Percentiles rank a stretch among this genome's conserved stretches.
Conservation (phyloP, 1,284 basidiomycete species). For the Gymnopus androsaceus region DNA sequence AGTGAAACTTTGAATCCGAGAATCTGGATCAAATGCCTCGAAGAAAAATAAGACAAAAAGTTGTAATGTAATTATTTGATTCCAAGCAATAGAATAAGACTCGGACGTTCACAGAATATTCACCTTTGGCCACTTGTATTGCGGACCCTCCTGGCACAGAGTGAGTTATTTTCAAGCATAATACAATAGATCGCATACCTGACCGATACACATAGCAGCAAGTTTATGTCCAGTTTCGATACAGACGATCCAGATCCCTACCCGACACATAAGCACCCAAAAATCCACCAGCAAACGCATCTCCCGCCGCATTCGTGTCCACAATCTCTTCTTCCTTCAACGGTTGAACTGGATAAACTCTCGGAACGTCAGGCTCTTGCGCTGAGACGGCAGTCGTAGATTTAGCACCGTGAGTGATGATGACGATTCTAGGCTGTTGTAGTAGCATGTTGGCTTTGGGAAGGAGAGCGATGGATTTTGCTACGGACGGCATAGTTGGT, state of each 20-base stretch:
- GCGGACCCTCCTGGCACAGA: constrained; percentile 53
- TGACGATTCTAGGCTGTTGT: constrained; percentile 70
- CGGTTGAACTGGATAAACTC: constrained; percentile 55
- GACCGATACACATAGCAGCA: constrained; percentile 76
- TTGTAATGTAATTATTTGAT: too few relatives aligned
- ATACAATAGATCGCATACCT: constrained; percentile 44
- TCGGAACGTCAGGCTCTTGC: constrained; percentile 42
- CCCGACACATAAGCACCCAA: constrained; percentile 73
- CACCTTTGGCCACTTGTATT: constrained; percentile 65
- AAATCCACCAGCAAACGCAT: constrained; percentile 87
- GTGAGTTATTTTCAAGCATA: neutral
- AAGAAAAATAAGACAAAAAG: too few relatives aligned
- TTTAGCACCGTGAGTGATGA: constrained; percentile 80
- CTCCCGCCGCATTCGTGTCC: constrained; percentile 89
- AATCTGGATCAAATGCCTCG: too few relatives aligned
- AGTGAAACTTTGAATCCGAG: too few relatives aligned
- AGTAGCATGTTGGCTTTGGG: constrained; percentile 56
- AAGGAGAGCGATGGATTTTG: constrained; percentile 58
- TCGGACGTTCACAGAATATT: constrained; percentile 47
- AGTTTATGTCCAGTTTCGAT: constrained; percentile 80
- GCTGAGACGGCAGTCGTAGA: constrained; percentile 71
- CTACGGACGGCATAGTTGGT: constrained; percentile 58
- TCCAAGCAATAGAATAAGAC: too few relatives aligned
- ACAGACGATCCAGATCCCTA: constrained; percentile 66
- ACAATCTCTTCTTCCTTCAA: constrained; percentile 66